phyloP scores from a whole-genome alignment of 208 protist species.

The Leishmania aethiopica region DNA sequence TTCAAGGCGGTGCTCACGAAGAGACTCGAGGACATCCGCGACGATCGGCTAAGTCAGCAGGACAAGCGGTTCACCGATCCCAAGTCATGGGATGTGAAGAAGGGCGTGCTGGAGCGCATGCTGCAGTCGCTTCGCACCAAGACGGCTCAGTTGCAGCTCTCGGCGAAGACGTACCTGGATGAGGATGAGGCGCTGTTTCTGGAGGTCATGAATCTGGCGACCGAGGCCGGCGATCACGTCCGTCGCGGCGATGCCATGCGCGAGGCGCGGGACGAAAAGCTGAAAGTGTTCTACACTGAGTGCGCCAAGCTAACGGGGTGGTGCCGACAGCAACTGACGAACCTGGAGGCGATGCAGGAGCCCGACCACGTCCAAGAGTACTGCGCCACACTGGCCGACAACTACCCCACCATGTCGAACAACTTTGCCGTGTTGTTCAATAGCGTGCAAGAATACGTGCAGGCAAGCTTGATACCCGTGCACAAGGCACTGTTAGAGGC shows the following conservation, averaged over 20 bases:
- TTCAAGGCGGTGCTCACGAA: slow-evolving; percentile 51
- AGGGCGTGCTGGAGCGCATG: slow-evolving; percentile 26
- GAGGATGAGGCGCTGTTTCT: slow-evolving; percentile 41
- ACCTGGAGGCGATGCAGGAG: slow-evolving; percentile 86
- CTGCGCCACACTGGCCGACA: slow-evolving; percentile 74
- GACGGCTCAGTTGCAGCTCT: slow-evolving; percentile 20
- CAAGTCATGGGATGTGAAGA: slow-evolving; percentile 42
- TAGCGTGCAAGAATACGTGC: slow-evolving; percentile 57
- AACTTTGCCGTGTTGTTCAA: slow-evolving; percentile 78
- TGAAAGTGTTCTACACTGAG: slow-evolving; percentile 55
- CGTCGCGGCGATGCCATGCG: slow-evolving; percentile 29
- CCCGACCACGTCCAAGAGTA: slow-evolving; percentile 90
- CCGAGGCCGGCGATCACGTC: slow-evolving; percentile 43
- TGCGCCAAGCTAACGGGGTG: slow-evolving; percentile 73
- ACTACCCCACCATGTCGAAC: slow-evolving; percentile 81
- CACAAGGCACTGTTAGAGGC: slow-evolving; percentile 74
- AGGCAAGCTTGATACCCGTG: slow-evolving; percentile 52
- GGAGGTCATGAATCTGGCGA: slow-evolving; percentile 47
- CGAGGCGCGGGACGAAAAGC: slow-evolving; percentile 38
- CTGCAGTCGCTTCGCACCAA: slow-evolving; percentile 29
- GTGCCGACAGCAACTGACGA: slow-evolving; percentile 87
- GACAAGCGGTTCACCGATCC: slow-evolving; percentile 52
- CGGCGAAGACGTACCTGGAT: slow-evolving; percentile 20
- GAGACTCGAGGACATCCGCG: slow-evolving; percentile 46
- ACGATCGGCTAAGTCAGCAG: slow-evolving; percentile 45